Percentiles rank a stretch among this genome's conserved stretches.
Conservation (phyloP, 169 alveolate genomes). For the Cryptosporidium canis region DNA sequence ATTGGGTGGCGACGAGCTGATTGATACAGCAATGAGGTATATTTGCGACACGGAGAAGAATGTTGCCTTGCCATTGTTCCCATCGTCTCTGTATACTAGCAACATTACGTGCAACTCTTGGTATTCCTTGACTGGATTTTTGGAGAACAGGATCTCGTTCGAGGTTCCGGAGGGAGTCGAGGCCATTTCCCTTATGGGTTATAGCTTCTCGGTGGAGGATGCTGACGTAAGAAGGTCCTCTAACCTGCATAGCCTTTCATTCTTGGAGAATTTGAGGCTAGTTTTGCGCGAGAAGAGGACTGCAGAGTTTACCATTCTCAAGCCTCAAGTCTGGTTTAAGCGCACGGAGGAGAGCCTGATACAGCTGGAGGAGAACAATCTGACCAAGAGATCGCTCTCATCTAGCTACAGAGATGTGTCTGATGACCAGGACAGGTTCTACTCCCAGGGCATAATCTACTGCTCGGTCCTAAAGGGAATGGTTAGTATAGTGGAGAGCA, state of each 20-base stretch:
- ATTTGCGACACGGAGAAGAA: constrained; percentile 35
- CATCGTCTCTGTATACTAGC: constrained; percentile 43
- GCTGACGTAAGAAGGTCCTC: constrained; percentile 22
- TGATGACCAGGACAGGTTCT: constrained; percentile 20
- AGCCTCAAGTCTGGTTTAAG: constrained; percentile 64
- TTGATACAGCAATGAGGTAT: constrained; percentile 52
- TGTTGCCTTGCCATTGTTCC: constrained; percentile 27
- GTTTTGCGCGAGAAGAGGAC: neutral
- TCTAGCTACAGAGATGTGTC: neutral
- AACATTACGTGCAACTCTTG: constrained; percentile 60
- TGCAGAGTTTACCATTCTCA: constrained; percentile 9
- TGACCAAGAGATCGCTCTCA: neutral
- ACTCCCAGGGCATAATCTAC: constrained; percentile 17
- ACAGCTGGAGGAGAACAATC: neutral
- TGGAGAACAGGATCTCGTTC: constrained; percentile 16
- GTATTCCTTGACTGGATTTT: constrained; percentile 32
- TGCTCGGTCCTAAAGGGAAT: constrained; percentile 34
- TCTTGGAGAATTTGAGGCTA: constrained; percentile 53
- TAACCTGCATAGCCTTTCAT: constrained; percentile 14
- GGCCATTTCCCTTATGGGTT: constrained; percentile 45
- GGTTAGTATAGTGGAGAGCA: neutral
- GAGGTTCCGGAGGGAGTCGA: constrained; percentile 68
- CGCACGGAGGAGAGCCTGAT: neutral
- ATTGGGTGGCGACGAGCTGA: constrained; percentile 32
- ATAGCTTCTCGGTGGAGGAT: constrained; percentile 19